Conservation (phyloP, 768 basidiomycete species). For the Aureoboletus auriporus region DNA sequence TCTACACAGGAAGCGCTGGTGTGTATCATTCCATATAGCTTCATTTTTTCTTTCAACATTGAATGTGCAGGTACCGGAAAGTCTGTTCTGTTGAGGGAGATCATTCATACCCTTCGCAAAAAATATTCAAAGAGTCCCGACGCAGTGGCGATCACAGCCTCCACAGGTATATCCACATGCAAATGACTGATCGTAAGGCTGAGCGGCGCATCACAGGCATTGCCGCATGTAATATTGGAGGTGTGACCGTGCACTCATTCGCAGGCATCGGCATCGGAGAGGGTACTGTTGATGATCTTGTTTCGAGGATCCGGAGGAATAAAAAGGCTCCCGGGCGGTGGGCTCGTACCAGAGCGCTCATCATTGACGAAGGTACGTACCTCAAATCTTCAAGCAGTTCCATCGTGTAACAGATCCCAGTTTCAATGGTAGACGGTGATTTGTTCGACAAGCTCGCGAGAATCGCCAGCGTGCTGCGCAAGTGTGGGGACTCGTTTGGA, state of each 20-base stretch:
- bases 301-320: conserved; percentile 70
- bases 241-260: conserved; percentile 93
- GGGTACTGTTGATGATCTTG: conserved; percentile 58
- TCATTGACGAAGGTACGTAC: conserved; percentile 70
- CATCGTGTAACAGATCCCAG: conserved; percentile 37
- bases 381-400: neutral
- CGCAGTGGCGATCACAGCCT: conserved; percentile 90
- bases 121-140: conserved; percentile 52
- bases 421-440: conserved; percentile 96
- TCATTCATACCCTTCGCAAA: conserved; percentile 70
- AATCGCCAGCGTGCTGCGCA: conserved; percentile 64
- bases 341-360: conserved; percentile 79
- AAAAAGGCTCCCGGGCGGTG: conserved; percentile 80
- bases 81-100: conserved; percentile 89
- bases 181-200: neutral
- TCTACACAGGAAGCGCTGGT: conserved; percentile 99
- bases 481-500: conserved; percentile 73
- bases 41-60: conserved; percentile 4
- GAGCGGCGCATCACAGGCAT: conserved; percentile 50
- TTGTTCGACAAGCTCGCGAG: conserved; percentile 85
- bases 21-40: conserved; percentile 22
- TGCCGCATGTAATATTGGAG: conserved; percentile 97
- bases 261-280: conserved; percentile 87
- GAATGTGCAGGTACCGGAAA: conserved; percentile 80
- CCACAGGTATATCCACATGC: conserved; percentile 58